Conservation (phyloP, 2,329 filamentous ascomycete species). For the Hypoxylon sp. region DNA sequence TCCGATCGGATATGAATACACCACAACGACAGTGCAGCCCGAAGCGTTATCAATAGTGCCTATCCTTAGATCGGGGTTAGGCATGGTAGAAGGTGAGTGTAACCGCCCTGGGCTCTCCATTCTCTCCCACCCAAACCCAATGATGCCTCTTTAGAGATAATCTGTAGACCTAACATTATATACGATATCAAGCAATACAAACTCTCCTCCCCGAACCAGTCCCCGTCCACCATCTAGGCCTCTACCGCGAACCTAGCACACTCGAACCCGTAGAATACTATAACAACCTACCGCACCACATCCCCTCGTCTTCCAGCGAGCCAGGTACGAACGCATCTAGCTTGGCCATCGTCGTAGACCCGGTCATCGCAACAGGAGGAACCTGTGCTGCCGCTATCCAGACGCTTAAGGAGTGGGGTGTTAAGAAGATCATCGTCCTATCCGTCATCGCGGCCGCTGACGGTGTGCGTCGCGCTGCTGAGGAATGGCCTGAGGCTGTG, state of each 20-base stretch:
- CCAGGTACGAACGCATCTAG: conserved; percentile 58
- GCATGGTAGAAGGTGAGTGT: conserved; percentile 84
- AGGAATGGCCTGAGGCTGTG: conserved; percentile 82
- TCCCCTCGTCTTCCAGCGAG: conserved; percentile 56
- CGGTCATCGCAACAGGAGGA: conserved; percentile 92
- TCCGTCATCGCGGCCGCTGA: conserved; percentile 79
- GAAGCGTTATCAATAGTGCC: conserved; percentile 84
- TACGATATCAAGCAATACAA: conserved; percentile 74
- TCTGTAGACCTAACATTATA: conserved; percentile 11
- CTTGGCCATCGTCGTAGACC: conserved; percentile 89
- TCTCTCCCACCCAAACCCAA: neutral
- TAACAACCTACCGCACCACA: conserved; percentile 91
- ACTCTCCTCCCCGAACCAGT: conserved; percentile 84
- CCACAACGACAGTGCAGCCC: conserved; percentile 74
- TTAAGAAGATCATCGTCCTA: conserved; percentile 83
- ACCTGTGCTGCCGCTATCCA: conserved; percentile 92
- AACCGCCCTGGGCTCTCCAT: neutral
- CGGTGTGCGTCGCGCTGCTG: conserved; percentile 80
- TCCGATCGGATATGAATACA: conserved; percentile 83
- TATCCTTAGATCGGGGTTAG: conserved; percentile 91
- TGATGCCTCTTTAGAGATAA: neutral
- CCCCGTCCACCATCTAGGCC: conserved; percentile 91
- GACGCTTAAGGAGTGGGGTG: conserved; percentile 91
- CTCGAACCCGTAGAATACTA: conserved; percentile 96
- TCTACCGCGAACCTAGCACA: conserved; percentile 91